phyloP scores from a whole-genome alignment of 805 yeast species.

The Spathaspora passalidarum region DNA sequence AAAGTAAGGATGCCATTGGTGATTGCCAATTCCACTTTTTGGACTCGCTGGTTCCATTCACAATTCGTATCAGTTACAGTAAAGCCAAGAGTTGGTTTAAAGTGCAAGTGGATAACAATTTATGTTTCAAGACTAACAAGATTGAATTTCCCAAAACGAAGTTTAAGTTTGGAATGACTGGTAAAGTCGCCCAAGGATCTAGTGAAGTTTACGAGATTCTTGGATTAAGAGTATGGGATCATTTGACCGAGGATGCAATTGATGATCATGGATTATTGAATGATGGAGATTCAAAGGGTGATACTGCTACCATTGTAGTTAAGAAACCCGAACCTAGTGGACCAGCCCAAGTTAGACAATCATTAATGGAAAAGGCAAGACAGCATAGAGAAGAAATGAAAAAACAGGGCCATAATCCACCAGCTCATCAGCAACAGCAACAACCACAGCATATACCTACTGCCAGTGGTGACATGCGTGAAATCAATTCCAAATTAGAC shows the following conservation, averaged over 20 bases:
- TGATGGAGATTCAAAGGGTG: constrained; percentile 40
- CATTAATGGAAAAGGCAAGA: constrained; percentile 35
- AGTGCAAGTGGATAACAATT: constrained; percentile 68
- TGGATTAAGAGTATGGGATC: constrained; percentile 53
- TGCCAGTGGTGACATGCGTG: constrained; percentile 3
- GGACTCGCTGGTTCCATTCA: constrained; percentile 67
- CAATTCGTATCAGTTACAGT: constrained; percentile 63
- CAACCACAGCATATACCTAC: not conserved
- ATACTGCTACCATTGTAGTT: constrained; percentile 29
- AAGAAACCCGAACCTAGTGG: constrained; percentile 9
- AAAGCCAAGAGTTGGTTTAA: constrained; percentile 45
- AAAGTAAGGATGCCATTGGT: constrained; percentile 42
- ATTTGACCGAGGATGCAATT: constrained; percentile 51
- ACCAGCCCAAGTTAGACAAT: constrained; percentile 21
- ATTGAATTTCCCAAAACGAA: constrained; percentile 42
- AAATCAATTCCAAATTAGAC: constrained; percentile 3
- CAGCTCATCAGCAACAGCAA: not conserved
- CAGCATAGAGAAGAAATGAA: constrained; percentile 18
- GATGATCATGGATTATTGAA: constrained; percentile 51
- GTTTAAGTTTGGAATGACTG: constrained; percentile 54
- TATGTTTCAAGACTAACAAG: constrained; percentile 64
- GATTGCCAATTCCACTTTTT: constrained; percentile 59
- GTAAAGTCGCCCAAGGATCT: constrained; percentile 27
- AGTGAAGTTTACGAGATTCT: constrained; percentile 64
- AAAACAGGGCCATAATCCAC: constrained; percentile 1